Conservation (phyloP, 345 rosid species). For the Salix viminalis region DNA sequence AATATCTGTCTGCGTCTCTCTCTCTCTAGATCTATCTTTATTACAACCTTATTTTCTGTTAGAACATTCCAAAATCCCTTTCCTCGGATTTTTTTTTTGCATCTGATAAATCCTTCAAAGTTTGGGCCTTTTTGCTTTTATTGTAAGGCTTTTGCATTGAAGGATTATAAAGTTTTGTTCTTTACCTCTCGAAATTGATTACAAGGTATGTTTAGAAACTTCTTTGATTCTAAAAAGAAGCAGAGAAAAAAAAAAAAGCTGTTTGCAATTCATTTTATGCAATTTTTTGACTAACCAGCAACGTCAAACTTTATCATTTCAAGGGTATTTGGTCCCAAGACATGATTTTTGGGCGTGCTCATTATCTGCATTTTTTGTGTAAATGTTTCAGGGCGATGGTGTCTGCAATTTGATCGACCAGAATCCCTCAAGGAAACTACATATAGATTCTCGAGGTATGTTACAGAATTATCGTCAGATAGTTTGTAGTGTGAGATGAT, state of each 20-base stretch:
- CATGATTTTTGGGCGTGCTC: neutral
- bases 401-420: conserved; percentile 10
- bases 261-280: neutral
- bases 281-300: neutral
- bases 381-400: conserved; percentile 23
- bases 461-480: neutral
- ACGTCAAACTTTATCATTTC: neutral
- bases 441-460: conserved; percentile 8
- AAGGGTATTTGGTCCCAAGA: neutral
- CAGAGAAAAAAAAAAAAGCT: neutral
- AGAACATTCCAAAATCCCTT: conserved; percentile 13
- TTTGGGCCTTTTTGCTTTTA: conserved; percentile 12
- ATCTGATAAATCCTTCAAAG: conserved; percentile 2
- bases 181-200: neutral
- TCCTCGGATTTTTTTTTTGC: conserved; percentile 7
- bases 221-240: neutral
- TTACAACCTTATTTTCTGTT: conserved; percentile 3
- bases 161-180: conserved; percentile 27
- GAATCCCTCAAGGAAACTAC: neutral
- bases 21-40: conserved; percentile 27
- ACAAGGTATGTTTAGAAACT: conserved; percentile 22
- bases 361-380: neutral
- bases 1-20: neutral
- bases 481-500: neutral
- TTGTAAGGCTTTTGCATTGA: conserved; percentile 18